A percentile compares a stretch with the other conserved stretches of the same genome.
Conservation (phyloP, 2,329 filamentous ascomycete species). For the Penicillium sp. region DNA sequence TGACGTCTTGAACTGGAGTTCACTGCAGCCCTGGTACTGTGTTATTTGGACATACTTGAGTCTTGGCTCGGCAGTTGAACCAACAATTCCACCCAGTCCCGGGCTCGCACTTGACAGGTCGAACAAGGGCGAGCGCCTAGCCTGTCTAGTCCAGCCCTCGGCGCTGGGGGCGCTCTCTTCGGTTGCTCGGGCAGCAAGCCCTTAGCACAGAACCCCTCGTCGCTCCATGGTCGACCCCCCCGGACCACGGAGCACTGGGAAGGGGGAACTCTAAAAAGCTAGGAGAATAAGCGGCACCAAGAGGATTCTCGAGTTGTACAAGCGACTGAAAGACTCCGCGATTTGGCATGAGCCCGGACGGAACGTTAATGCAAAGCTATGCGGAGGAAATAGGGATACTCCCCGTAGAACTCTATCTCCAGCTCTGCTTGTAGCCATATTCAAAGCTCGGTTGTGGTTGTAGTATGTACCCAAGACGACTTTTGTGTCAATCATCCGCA, state of each 20-base stretch:
- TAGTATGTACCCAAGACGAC: too few relatives aligned
- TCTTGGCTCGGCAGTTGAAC: too few relatives aligned
- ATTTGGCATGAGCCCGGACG: constrained; percentile 3
- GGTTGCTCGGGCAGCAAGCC: constrained; percentile 13
- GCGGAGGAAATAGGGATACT: not conserved
- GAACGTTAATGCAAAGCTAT: not conserved
- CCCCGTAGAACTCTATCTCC: not conserved
- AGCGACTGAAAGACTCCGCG: not conserved
- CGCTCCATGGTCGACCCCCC: not conserved
- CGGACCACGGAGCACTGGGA: not conserved
- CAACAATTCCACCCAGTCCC: not conserved
- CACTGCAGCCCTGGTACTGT: too few relatives aligned
- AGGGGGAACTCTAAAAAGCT: not conserved
- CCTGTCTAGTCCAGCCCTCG: not conserved
- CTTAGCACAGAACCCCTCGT: not conserved
- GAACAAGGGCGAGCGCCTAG: not conserved
- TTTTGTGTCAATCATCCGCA: not conserved
- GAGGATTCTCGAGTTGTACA: constrained; percentile 1
- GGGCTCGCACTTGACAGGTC: not conserved
- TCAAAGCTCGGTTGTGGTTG: too few relatives aligned
- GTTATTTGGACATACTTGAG: too few relatives aligned
- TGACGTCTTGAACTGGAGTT: too few relatives aligned
- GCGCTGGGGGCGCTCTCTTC: not conserved
- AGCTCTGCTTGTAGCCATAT: too few relatives aligned
- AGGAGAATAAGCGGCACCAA: constrained; percentile 1